These are phyloP conservation scores for Euphorbia tirucalli DNA, from an alignment of 345 rosid genomes.

Conservation along the genomic window DNA sequence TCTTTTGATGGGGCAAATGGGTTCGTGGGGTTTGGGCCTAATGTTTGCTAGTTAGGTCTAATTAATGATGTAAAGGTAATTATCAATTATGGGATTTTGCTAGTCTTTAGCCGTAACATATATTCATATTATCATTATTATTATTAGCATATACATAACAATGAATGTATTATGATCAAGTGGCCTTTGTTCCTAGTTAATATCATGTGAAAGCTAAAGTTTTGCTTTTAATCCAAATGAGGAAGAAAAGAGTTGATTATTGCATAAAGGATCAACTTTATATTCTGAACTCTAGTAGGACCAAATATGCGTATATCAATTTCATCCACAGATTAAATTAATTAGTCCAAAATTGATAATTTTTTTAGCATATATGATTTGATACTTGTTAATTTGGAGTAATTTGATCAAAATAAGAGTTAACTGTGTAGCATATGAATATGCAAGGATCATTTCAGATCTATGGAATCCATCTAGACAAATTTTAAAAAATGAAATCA, in stretches of 20 bases:
- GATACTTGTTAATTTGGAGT: too few relatives aligned
- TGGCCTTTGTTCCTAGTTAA: not conserved
- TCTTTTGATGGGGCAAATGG: constrained; percentile 92
- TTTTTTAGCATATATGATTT: too few relatives aligned
- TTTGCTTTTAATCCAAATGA: too few relatives aligned
- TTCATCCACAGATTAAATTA: not conserved
- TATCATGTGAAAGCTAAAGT: not conserved
- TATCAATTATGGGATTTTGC: constrained; percentile 19
- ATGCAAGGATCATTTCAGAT: too few relatives aligned
- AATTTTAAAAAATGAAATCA: not conserved
- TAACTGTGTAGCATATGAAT: too few relatives aligned
- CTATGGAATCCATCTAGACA: too few relatives aligned
- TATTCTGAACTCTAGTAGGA: too few relatives aligned
- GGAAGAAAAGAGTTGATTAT: too few relatives aligned
- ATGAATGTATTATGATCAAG: not conserved
- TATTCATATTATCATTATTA: not conserved
- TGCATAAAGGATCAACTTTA: too few relatives aligned
- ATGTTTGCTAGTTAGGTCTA: constrained; percentile 47
- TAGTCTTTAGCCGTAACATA: constrained; percentile 12
- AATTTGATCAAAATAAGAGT: too few relatives aligned
- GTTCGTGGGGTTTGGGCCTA: constrained; percentile 94
- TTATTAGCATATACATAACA: not conserved
- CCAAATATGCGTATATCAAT: too few relatives aligned
- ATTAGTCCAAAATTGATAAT: not conserved
- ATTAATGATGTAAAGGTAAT: too few relatives aligned